Evolutionary conservation across 208 protist species (phyloP).

Genomic region (Acanthamoeba comandoni): DNA sequence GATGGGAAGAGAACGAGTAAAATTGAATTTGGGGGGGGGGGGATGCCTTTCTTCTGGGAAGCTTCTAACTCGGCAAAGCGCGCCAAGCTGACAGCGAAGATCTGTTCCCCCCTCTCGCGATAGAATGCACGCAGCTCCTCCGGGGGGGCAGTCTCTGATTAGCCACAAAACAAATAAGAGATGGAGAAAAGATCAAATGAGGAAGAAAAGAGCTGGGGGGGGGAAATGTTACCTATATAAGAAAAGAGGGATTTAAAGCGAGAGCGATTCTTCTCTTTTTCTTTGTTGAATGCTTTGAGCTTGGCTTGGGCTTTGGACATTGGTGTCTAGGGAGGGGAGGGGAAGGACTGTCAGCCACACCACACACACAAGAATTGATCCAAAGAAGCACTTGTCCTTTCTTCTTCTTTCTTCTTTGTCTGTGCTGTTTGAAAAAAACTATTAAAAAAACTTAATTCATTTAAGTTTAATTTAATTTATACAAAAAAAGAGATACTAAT

Average conservation of each 20-base stretch:
- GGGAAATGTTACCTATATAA: slow-evolving; percentile 14
- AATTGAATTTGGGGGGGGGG: background rate
- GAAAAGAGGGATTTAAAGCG: slow-evolving; percentile 58
- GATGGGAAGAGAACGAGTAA: background rate
- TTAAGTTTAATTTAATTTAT: too few species aligned
- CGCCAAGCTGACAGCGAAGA: slow-evolving; percentile 49
- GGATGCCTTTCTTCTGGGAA: slow-evolving; percentile 51
- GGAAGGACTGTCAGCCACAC: too few species aligned
- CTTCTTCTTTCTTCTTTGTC: too few species aligned
- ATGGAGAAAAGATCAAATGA: background rate
- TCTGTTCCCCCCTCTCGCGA: slow-evolving; percentile 32
- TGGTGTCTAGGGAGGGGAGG: too few species aligned
- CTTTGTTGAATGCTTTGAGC: slow-evolving; percentile 57
- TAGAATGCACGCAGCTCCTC: slow-evolving; percentile 33
- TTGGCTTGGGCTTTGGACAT: slow-evolving; percentile 39
- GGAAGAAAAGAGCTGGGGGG: background rate
- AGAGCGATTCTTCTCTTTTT: slow-evolving; percentile 46
- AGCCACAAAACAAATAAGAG: background rate
- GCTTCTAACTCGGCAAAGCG: slow-evolving; percentile 50
- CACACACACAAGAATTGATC: too few species aligned
- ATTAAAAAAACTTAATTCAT: too few species aligned
- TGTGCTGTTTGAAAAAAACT: too few species aligned
- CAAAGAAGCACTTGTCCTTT: too few species aligned
- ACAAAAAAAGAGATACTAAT: too few species aligned
- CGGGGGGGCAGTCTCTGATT: slow-evolving; percentile 17